phyloP scores from a whole-genome alignment of 2,329 filamentous ascomycete species.

The Trichophyton verrucosum region DNA sequence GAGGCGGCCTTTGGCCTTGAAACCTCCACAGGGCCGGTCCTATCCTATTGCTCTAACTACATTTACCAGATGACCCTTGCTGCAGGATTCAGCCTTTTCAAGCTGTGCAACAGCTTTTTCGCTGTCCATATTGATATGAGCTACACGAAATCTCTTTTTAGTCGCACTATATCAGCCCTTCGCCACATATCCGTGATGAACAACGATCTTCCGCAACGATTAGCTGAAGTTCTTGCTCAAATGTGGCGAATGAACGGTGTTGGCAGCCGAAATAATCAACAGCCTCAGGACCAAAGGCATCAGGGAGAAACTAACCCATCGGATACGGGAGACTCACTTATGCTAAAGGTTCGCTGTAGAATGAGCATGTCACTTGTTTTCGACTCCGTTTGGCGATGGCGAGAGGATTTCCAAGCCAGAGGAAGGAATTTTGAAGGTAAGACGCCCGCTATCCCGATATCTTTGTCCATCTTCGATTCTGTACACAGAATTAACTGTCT shows the following conservation, averaged over 20 bases:
- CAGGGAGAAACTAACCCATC: constrained; percentile 18
- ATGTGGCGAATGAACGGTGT: constrained; percentile 45
- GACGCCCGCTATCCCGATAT: constrained; percentile 19
- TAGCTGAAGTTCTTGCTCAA: constrained; percentile 54
- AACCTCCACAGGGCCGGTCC: constrained; percentile 34
- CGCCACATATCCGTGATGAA: constrained; percentile 48
- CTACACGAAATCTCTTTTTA: constrained; percentile 46
- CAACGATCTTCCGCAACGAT: constrained; percentile 52
- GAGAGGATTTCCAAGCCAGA: constrained; percentile 53
- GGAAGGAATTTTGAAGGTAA: constrained; percentile 62
- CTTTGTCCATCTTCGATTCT: constrained; percentile 12
- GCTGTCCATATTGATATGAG: constrained; percentile 44
- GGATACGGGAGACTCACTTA: constrained; percentile 36
- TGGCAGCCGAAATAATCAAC: constrained; percentile 12
- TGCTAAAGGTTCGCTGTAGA: constrained; percentile 52
- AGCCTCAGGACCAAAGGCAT: not conserved
- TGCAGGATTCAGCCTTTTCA: constrained; percentile 51
- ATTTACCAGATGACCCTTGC: constrained; percentile 57
- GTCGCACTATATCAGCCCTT: constrained; percentile 46
- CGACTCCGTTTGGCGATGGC: constrained; percentile 57
- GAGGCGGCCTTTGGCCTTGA: constrained; percentile 36
- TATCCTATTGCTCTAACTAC: constrained; percentile 47
- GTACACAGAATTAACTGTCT: constrained; percentile 21
- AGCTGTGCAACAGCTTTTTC: constrained; percentile 55
- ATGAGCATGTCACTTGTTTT: constrained; percentile 57